A percentile compares a stretch with the other conserved stretches of the same genome.
Conservation (phyloP, 768 basidiomycete genomes). For the Pulveroboletus ravenelii region DNA sequence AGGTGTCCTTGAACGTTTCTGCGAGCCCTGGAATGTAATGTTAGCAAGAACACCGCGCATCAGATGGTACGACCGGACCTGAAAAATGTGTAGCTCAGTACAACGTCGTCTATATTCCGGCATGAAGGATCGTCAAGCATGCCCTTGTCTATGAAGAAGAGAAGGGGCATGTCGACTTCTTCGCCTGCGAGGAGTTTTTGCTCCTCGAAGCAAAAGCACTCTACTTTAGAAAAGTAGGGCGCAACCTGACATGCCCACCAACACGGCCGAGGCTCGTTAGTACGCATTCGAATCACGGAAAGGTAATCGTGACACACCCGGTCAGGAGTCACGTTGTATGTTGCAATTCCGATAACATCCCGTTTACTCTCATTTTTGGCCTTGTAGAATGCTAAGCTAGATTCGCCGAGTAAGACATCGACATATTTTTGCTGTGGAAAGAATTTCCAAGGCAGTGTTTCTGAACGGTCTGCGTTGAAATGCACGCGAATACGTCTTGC, state of each 20-base stretch:
- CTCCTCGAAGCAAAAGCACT: slow-evolving; percentile 99
- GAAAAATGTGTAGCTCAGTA: slow-evolving; percentile 98
- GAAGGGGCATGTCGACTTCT: slow-evolving; percentile 95
- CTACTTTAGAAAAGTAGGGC: slow-evolving; percentile 98
- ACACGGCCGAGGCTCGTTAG: background rate
- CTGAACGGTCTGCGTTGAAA: slow-evolving; percentile 91
- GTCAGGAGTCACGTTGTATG: slow-evolving; percentile 98
- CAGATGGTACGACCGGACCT: slow-evolving; percentile 43
- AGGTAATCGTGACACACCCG: slow-evolving; percentile 50
- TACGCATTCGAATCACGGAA: background rate
- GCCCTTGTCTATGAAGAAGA: slow-evolving; percentile 99
- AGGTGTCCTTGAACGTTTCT: slow-evolving; percentile 81
- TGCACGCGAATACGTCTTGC: slow-evolving; percentile 83
- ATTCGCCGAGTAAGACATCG: slow-evolving; percentile 90
- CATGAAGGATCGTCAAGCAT: slow-evolving; percentile 90
- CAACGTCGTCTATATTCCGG: slow-evolving; percentile 82
- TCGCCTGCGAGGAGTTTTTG: slow-evolving; percentile 92
- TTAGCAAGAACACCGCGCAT: background rate
- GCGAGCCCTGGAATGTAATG: slow-evolving; percentile 56
- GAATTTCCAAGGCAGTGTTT: slow-evolving; percentile 90
- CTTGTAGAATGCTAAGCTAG: slow-evolving; percentile 92
- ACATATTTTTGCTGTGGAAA: slow-evolving; percentile 88
- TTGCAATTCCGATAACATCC: slow-evolving; percentile 97
- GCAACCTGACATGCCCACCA: slow-evolving; percentile 58
- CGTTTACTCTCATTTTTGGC: slow-evolving; percentile 80